Evolutionary conservation across 257 asterid species (phyloP).

Genomic region (Nicotiana knightiana): DNA sequence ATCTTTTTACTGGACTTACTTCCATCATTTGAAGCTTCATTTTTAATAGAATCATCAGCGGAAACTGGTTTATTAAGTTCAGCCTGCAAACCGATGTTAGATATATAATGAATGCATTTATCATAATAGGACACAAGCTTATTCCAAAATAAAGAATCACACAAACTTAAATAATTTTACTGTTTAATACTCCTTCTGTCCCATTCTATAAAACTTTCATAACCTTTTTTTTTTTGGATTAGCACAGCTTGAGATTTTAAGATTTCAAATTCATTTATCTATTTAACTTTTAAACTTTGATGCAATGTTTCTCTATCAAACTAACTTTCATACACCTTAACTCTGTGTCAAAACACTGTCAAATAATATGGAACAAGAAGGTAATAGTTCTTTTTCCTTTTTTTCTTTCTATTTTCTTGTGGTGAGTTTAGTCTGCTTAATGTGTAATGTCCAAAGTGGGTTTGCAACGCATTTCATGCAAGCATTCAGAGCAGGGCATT

Average conservation of each 20-base stretch:
- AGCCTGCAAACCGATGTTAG: constrained; percentile 38
- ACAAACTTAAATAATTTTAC: neutral
- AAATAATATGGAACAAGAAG: neutral
- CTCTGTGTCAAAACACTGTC: neutral
- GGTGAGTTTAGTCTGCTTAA: neutral
- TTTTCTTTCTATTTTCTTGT: neutral
- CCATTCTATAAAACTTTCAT: neutral
- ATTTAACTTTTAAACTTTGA: neutral
- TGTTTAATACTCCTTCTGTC: neutral
- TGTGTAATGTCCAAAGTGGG: neutral
- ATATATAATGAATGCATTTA: neutral
- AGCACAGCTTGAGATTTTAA: neutral
- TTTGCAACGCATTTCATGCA: neutral
- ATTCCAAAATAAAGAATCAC: neutral
- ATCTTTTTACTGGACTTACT: constrained; percentile 30
- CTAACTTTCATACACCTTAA: neutral
- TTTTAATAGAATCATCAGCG: constrained; percentile 38
- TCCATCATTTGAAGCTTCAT: constrained; percentile 31
- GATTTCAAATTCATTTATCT: neutral
- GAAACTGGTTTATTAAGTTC: constrained; percentile 62
- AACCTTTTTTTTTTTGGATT: neutral
- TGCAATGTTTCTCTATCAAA: neutral
- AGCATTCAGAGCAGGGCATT: neutral
- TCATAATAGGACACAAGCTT: neutral
- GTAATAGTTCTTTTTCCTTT: neutral